phyloP scores from a whole-genome alignment of 345 rosid genomes.

The Fremontodendron californicum region DNA sequence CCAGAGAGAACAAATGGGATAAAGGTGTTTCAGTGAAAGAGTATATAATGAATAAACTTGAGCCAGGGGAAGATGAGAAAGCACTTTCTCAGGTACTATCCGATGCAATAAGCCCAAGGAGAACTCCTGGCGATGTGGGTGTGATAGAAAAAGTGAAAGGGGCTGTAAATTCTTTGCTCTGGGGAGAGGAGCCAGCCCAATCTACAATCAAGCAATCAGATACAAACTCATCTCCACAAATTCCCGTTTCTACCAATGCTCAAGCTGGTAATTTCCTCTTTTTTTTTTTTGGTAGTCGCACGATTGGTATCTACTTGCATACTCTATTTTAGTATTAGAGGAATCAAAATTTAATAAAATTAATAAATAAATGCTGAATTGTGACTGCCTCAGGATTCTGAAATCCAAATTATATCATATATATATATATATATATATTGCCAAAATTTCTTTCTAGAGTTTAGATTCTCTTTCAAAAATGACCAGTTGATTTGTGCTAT shows the following conservation, averaged over 20 bases:
- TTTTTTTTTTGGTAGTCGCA: neutral
- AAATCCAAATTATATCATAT: neutral
- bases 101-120: conserved; percentile 57
- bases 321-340: neutral
- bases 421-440: neutral
- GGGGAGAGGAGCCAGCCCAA: conserved; percentile 26
- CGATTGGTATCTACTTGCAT: neutral
- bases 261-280: conserved; percentile 33
- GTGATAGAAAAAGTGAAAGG: conserved; percentile 45
- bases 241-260: conserved; percentile 29
- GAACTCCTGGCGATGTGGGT: conserved; percentile 30
- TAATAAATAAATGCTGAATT: neutral
- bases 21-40: conserved; percentile 82
- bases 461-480: neutral
- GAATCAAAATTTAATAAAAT: neutral
- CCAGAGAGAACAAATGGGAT: conserved; percentile 37
- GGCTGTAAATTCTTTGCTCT: conserved; percentile 47
- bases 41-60: conserved; percentile 54
- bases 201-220: conserved; percentile 22
- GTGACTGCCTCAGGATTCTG: neutral
- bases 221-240: conserved; percentile 25
- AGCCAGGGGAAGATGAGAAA: conserved; percentile 76
- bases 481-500: no score
- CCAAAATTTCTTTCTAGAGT: neutral
- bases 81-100: conserved; percentile 62